Evolutionary conservation across 2,329 filamentous ascomycete species (phyloP), one percentile per base, ranked within the genome.

Genomic region (Fusarium sp.): DNA sequence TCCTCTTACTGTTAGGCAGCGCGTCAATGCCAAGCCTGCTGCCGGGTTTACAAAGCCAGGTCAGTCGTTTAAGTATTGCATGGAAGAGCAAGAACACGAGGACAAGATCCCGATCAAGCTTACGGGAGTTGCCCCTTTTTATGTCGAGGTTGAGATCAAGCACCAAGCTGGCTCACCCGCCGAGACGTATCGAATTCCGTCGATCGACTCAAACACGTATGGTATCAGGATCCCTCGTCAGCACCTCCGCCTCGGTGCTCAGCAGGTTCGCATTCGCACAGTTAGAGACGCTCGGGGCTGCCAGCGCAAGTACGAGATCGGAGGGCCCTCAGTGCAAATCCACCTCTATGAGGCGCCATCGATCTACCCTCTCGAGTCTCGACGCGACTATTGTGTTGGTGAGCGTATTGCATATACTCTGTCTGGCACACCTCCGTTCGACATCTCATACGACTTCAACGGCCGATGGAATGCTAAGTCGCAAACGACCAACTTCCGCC

Each of bases 11-110:
- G 85, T 99, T 36, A 90, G 92, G 75, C 96, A 99, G 81, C 92
- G 88, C 30, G 94, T 99, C 55, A 92, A 97, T 78, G 88, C 94
- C 20, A 93, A 92, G 65, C 96, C 96, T 3, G 90, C 91, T 6
- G 96, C 95, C 8, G 87, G 88, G 10, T 99, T 99, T 79, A 87
- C 89, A 65, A 93, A 93, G 74, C 94, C 95, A 7, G 95, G 95
- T 22, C 96, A 96, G 81, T 95, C 94, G 2, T 98, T 98, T 86
- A 97, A 96, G 80, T 97, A 95, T 82, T 99, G 96, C 83, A 92
- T 95, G 80, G 91, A 95, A 53, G 94, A 97, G 77, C 89, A 92
- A 56, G 90, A 90, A 60, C 90, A 91, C 36, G 94, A 97, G 77
- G 95, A 99, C 78, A 91, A 90, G 44, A 97, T 99, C 61, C 95